Base-by-base conservation (phyloP, 768 basidiomycete genomes). In the Suillus brevipes region DNA sequence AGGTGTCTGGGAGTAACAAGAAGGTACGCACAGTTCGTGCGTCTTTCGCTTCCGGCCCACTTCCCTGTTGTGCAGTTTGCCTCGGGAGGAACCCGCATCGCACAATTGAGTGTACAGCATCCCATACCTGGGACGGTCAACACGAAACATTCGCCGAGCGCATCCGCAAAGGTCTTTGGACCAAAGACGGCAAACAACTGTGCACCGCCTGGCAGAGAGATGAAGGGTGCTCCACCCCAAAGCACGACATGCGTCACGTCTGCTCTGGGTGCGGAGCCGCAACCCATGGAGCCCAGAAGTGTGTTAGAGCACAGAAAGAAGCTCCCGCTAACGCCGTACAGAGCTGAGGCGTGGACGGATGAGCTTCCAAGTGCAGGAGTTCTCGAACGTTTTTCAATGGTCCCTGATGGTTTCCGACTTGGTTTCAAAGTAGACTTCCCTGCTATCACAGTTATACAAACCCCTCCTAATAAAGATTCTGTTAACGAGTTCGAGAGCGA, bases 371-470 rank as follows among this genome's bases (percentile, higher is more conserved):
- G 4, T 4, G 13, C 14, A 3, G 38, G 38, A 40, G 3, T 40
- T 4, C 14, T 2, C 4, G 14, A 16, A 14, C 36, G 18, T 23
- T 67, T 61, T 28, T 3, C 2, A 31, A 40, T 58, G 4, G 58
- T 67, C 16, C 60, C 64, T 0, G 3, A 40, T 2, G 53, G 60
- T 1, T 20, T 67, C 4, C 8, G 45, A 6, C 4, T 6, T 4
- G 64, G 66, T 37, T 67, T 67, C 49, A 38, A 2, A n/a, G 1
- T 67, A 23, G 18, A 65, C n/a, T 59, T 67, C 23, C 66, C 66
- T 7, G 7, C 12, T 43, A 59, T 62, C 16, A 28, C 25, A 14
- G 4, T 2, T 20, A 20, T 36, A 7, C 66, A 67, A 31, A 49
- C 60, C 36, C 60, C 66, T 0, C 53, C 56, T 0, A 67, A 67